A percentile compares a stretch with the other conserved stretches of the same genome.
These are phyloP conservation scores for Hibiscus tridactylites DNA, from an alignment of 345 rosid species.

Conservation along the genomic window DNA sequence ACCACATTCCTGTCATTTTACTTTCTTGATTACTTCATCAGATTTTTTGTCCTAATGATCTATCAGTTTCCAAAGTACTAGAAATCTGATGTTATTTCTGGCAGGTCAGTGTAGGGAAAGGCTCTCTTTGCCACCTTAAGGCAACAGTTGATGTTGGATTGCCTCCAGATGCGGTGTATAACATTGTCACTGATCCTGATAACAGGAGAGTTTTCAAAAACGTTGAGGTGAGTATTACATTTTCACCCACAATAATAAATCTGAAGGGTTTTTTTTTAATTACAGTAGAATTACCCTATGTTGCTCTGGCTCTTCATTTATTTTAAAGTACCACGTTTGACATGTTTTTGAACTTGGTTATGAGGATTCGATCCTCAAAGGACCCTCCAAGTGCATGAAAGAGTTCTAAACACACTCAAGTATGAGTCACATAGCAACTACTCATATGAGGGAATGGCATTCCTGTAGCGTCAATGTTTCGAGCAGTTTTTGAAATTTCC, in stretches of 20 bases:
- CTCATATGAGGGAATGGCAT: neutral
- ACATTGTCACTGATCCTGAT: conserved; percentile 86
- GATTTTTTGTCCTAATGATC: neutral
- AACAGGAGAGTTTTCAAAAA: conserved; percentile 91
- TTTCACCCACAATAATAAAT: neutral
- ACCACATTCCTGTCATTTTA: neutral
- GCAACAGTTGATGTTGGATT: conserved; percentile 56
- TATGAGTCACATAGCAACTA: neutral
- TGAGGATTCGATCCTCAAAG: neutral
- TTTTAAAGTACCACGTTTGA: neutral
- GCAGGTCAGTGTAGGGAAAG: conserved; percentile 88
- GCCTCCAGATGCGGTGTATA: conserved; percentile 81
- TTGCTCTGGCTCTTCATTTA: neutral
- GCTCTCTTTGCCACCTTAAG: conserved; percentile 74
- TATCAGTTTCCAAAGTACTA: neutral
- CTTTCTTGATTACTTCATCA: neutral
- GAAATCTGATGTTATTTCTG: conserved; percentile 20
- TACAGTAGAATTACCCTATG: neutral
- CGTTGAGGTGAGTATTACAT: conserved; percentile 44
- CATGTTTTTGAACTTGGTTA: neutral
- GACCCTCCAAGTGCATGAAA: neutral
- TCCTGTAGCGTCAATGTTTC: neutral
- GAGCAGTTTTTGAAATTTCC: neutral
- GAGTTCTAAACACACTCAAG: neutral
- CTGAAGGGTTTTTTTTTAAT: neutral